Conservation (phyloP, 2,329 filamentous ascomycete genomes). For the Xylariaceae sp. region DNA sequence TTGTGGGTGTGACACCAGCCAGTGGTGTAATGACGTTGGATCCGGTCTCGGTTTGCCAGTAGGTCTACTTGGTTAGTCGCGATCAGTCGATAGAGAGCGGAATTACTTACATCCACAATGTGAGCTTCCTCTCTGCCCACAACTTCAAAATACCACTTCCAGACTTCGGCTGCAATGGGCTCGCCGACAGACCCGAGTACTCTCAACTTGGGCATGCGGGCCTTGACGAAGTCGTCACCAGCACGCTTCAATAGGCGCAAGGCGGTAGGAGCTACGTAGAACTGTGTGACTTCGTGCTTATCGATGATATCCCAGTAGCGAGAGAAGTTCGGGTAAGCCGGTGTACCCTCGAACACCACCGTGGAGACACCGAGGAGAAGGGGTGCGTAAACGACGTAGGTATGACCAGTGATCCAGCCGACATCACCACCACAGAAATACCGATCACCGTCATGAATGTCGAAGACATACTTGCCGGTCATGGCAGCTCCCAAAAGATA, state of each 20-base stretch:
- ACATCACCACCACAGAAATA: slow-evolving; percentile 99
- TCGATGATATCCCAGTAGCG: slow-evolving; percentile 98
- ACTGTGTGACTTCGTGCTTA: slow-evolving; percentile 92
- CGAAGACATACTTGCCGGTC: slow-evolving; percentile 98
- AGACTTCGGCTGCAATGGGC: slow-evolving; percentile 95
- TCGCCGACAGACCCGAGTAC: slow-evolving; percentile 94
- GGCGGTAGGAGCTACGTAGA: slow-evolving; percentile 96
- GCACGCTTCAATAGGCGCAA: slow-evolving; percentile 91
- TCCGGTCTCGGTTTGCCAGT: slow-evolving; percentile 99
- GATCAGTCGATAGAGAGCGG: background rate
- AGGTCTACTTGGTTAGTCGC: slow-evolving; percentile 60
- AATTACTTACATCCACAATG: slow-evolving; percentile 77
- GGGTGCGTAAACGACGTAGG: slow-evolving; percentile 96
- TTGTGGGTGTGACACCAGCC: slow-evolving; percentile 89
- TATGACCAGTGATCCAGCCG: slow-evolving; percentile 98
- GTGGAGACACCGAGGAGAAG: slow-evolving; percentile 89
- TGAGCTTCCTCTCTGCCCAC: slow-evolving; percentile 93
- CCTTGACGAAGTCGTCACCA: slow-evolving; percentile 86
- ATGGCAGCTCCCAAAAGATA: slow-evolving; percentile 91
- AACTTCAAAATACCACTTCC: slow-evolving; percentile 98
- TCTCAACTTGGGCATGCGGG: slow-evolving; percentile 82
- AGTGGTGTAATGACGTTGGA: slow-evolving; percentile 94
- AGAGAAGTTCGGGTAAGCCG: slow-evolving; percentile 95
- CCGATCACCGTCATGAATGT: slow-evolving; percentile 87
- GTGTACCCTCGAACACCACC: slow-evolving; percentile 96